Conservation (phyloP, 148 eudicot species). For the Nepenthes mirabilis region DNA sequence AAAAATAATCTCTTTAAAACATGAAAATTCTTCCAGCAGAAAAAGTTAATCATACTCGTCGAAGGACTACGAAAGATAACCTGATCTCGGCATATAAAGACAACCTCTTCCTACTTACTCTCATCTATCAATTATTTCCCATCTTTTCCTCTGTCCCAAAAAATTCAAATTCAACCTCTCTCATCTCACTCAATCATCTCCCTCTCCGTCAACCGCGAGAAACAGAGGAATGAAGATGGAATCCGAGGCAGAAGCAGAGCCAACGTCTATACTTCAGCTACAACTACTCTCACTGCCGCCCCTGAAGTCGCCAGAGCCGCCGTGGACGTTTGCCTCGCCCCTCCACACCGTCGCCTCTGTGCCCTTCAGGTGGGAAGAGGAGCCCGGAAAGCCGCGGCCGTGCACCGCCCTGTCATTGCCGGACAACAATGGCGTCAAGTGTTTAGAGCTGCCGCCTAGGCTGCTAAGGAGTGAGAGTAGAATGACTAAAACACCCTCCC, state of each 20-base stretch:
- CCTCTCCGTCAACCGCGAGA: no score
- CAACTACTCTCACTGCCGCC: slow-evolving; percentile 19
- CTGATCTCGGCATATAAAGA: no score
- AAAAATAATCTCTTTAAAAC: no score
- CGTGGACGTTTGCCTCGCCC: slow-evolving; percentile 17
- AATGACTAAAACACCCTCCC: slow-evolving; percentile 49
- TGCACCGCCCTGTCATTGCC: slow-evolving; percentile 23
- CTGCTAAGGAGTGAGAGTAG: slow-evolving; percentile 11
- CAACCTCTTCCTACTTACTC: no score
- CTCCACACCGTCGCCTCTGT: slow-evolving; percentile 51
- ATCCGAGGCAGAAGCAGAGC: slow-evolving; percentile 13
- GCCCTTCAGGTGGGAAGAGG: slow-evolving; percentile 78
- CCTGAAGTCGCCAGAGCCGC: slow-evolving; percentile 1
- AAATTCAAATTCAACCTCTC: no score
- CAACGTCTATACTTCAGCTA: slow-evolving; percentile 10
- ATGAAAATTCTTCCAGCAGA: no score
- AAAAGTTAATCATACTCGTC: no score
- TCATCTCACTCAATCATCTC: no score
- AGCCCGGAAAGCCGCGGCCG: slow-evolving; percentile 73
- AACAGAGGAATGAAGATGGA: slow-evolving; percentile 13
- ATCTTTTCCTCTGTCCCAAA: no score
- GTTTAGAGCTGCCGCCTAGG: slow-evolving; percentile 53
- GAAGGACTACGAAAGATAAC: no score
- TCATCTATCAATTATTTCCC: no score
- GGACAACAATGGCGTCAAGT: slow-evolving; percentile 5